A percentile compares a stretch with the other conserved stretches of the same genome.
Evolutionary conservation across 164 flowering plant species (phyloP).

Genomic region (Euptelea pleiosperma): DNA sequence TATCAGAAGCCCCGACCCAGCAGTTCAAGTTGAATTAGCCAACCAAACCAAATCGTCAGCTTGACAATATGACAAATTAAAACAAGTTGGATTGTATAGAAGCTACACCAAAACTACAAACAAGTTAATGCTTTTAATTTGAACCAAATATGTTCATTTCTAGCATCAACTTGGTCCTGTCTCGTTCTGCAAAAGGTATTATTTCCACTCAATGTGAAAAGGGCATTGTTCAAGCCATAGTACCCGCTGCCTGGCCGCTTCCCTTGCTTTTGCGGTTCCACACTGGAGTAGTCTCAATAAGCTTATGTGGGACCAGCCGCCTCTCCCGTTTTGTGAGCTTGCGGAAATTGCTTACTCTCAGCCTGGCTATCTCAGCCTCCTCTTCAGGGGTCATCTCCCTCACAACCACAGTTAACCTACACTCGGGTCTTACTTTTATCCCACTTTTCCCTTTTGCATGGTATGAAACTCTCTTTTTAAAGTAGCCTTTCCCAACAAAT

Average conservation of each 20-base stretch:
- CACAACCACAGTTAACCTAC: conserved; percentile 84
- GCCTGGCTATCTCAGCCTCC: conserved; percentile 82
- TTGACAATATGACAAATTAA: no score
- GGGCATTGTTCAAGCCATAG: conserved; percentile 7
- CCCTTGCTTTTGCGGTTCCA: conserved; percentile 72
- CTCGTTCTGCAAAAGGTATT: not conserved
- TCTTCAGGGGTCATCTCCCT: conserved; percentile 88
- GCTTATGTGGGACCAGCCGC: conserved; percentile 78
- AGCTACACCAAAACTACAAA: no score
- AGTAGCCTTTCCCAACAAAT: conserved; percentile 84
- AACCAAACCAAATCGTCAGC: no score
- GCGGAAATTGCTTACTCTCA: conserved; percentile 65
- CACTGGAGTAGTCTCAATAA: conserved; percentile 82
- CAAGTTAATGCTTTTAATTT: not conserved
- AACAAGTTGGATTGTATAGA: no score
- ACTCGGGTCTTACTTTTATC: conserved; percentile 64
- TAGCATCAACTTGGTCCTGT: not conserved
- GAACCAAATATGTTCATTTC: not conserved
- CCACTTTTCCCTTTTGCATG: conserved; percentile 77
- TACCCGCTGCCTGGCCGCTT: conserved; percentile 2
- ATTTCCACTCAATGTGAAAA: not conserved
- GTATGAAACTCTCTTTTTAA: conserved; percentile 53
- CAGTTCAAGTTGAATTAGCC: no score
- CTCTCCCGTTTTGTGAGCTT: conserved; percentile 75
- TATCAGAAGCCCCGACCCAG: no score